Base-by-base conservation (phyloP, 139 green algal genomes). In the Nannochloris sp. region DNA sequence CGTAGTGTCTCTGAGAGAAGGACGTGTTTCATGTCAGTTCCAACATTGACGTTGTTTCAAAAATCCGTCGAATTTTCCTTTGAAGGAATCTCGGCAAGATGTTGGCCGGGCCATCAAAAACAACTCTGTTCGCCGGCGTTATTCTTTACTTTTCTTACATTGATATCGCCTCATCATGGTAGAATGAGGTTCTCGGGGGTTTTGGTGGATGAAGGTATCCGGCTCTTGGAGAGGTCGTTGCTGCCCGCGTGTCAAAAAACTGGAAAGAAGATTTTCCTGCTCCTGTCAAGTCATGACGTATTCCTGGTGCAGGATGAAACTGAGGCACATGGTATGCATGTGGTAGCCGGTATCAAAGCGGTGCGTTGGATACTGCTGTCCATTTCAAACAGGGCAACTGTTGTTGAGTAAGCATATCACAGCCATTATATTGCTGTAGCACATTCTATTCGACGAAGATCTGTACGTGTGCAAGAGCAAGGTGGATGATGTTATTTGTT, bases 211-310 rank as follows among this genome's bases (percentile, higher is more conserved):
- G 56, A 70, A 14, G 84, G 84, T 1, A 27, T 80, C 0, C 64
- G 75, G 0, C 43, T 69, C 12, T 65, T 90, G n/a, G 71, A 79
- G 56, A 75, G 80, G 36, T 74, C 71, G 77, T 62, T 93, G 44
- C 48, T 92, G 31, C 86, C 86, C 18, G 80, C 81, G 1, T 60
- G 92, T 4, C 85, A 93, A 24, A 92, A 92, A 58, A 79, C 87
- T 67, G 86, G 86, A 37, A 93, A 93, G 68, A 71, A 74, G 4
- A 82, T 71, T 62, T 71, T 86, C 48, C 36, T 91, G 23, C 71
- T 93, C 27, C 57, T 93, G 27, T 48, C 71, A 0, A 61, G 67
- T 2, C 68, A 83, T 18, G 77, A 89, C 12, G 23, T 89, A 9
- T 69, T 82, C 57, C 53, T 93, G 4, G 56, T 93, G 0, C 85